Percentiles rank a stretch among this genome's conserved stretches.
Evolutionary conservation across 2,329 filamentous ascomycete species (phyloP).

Genomic region (Metarhizium anisopliae): DNA sequence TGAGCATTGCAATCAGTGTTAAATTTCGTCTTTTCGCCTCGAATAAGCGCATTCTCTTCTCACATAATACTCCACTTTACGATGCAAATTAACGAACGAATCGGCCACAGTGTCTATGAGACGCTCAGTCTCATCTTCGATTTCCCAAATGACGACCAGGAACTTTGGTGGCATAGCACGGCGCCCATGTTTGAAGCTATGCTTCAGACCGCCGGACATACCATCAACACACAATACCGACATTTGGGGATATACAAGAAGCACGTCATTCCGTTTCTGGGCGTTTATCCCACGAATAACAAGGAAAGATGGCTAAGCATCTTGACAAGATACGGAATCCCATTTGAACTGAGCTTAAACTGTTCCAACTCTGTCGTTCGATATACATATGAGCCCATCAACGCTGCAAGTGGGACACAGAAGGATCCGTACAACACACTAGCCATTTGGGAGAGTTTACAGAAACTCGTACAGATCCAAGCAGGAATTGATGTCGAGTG

Average conservation of each 20-base stretch:
- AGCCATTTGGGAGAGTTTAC: not conserved
- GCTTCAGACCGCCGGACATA: not conserved
- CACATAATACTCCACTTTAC: too few species aligned
- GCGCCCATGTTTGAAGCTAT: not conserved
- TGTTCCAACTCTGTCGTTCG: not conserved
- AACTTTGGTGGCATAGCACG: slow-evolving; percentile 4
- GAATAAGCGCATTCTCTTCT: too few species aligned
- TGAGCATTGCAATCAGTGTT: too few species aligned
- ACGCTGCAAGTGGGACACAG: not conserved
- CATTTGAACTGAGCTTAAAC: slow-evolving; percentile 2
- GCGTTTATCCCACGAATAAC: too few species aligned
- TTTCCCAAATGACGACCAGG: not conserved
- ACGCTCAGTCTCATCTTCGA: too few species aligned
- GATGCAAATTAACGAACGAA: too few species aligned
- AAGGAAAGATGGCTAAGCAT: too few species aligned
- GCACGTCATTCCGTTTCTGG: too few species aligned
- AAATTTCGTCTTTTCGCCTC: too few species aligned
- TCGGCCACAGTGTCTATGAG: too few species aligned
- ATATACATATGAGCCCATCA: slow-evolving; percentile 2
- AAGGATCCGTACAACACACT: not conserved
- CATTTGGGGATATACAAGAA: too few species aligned
- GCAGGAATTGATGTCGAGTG: not conserved
- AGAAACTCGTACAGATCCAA: not conserved
- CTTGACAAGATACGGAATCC: not conserved
- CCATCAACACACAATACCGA: not conserved